Conservation (phyloP, 23 red algal species). For the Gracilaria domingensis region DNA sequence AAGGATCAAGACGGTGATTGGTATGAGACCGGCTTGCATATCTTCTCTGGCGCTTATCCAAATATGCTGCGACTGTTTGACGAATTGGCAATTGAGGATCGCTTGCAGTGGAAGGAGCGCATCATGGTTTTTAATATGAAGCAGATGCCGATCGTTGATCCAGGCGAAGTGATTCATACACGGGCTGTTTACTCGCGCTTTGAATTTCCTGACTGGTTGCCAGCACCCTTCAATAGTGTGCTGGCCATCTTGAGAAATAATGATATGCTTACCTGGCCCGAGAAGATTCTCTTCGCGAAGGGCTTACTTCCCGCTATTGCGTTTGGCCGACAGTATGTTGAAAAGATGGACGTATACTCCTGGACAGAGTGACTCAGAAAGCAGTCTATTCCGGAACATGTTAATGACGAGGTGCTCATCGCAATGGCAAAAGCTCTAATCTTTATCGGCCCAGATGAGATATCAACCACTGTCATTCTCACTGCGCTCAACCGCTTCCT, state of each 20-base stretch:
- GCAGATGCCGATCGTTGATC: slow-evolving; percentile 7
- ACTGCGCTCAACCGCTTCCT: slow-evolving; percentile 97
- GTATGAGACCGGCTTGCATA: slow-evolving; percentile 99
- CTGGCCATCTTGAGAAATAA: slow-evolving; percentile 90
- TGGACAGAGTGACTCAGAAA: slow-evolving; percentile 96
- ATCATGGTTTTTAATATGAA: slow-evolving; percentile 99
- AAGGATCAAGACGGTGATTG: slow-evolving; percentile 97
- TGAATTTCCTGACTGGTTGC: slow-evolving; percentile 89
- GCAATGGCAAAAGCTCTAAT: slow-evolving; percentile 99
- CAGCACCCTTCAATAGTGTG: slow-evolving; percentile 94
- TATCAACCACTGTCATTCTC: slow-evolving; percentile 94
- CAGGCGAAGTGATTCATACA: slow-evolving; percentile 44
- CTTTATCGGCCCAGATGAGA: slow-evolving; percentile 99
- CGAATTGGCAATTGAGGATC: slow-evolving; percentile 89
- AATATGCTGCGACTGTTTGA: slow-evolving; percentile 94
- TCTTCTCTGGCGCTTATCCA: slow-evolving; percentile 98
- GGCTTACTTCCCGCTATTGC: slow-evolving; percentile 95
- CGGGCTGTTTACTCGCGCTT: slow-evolving; percentile 86
- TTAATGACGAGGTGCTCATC: slow-evolving; percentile 98
- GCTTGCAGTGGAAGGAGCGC: slow-evolving; percentile 98
- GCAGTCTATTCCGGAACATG: slow-evolving; percentile 88
- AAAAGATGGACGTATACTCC: slow-evolving; percentile 82
- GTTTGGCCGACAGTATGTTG: slow-evolving; percentile 89
- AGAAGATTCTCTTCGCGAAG: slow-evolving; percentile 92
- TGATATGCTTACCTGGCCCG: slow-evolving; percentile 96